Percentiles rank a stretch among this genome's conserved stretches.
phyloP scores from a whole-genome alignment of 1,139 yeast genomes.

The Blastobotrys buckinghamii region DNA sequence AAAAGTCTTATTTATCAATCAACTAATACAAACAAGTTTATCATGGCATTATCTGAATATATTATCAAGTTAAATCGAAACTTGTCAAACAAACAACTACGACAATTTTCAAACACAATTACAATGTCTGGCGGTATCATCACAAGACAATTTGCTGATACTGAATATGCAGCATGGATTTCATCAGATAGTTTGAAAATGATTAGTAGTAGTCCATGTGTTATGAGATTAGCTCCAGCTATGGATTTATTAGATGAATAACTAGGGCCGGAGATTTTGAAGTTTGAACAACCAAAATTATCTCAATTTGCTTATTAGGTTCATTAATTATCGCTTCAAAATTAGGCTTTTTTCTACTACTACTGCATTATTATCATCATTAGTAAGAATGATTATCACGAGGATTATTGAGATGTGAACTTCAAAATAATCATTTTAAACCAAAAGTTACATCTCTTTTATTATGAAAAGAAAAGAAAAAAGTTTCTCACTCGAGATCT shows the following conservation, averaged over 20 bases:
- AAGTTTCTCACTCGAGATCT: no score
- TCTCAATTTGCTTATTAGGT: neutral
- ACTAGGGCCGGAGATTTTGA: neutral
- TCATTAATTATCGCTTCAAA: neutral
- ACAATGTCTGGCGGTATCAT: constrained; percentile 1
- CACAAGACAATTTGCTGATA: neutral
- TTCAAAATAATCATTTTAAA: no score
- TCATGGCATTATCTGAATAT: constrained; percentile 5
- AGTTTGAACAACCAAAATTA: neutral
- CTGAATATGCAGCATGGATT: constrained; percentile 3
- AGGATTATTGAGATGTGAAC: no score
- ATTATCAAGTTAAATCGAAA: neutral
- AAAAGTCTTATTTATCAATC: no score
- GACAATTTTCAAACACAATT: neutral
- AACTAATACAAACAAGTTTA: neutral
- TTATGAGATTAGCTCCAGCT: constrained; percentile 1
- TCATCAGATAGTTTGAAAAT: neutral
- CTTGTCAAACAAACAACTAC: neutral
- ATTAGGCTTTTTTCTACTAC: neutral
- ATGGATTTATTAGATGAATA: neutral
- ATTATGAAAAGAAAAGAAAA: no score
- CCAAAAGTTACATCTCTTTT: no score
- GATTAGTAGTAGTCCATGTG: constrained; percentile 1
- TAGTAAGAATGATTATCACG: no score
- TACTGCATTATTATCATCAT: no score